Conservation (phyloP, 2,329 filamentous ascomycete genomes). For the Truncatella angustata region DNA sequence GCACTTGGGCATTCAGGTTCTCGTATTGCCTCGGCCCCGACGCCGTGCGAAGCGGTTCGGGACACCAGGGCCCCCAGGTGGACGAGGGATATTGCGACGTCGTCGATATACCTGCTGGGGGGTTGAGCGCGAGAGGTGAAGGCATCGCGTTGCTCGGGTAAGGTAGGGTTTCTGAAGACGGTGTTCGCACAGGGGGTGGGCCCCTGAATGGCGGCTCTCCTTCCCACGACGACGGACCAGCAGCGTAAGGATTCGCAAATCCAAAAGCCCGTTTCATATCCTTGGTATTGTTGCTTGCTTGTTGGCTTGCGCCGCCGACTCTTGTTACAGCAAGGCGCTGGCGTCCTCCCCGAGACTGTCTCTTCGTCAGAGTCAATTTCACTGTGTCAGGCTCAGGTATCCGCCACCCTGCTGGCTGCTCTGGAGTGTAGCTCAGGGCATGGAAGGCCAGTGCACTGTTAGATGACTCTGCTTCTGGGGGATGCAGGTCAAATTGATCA, state of each 20-base stretch:
- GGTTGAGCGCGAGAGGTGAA: conserved; percentile 9
- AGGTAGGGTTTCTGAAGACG: not conserved
- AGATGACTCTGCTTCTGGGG: not conserved
- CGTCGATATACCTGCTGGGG: not conserved
- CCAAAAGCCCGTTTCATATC: not conserved
- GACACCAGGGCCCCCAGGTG: conserved; percentile 8
- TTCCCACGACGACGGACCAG: not conserved
- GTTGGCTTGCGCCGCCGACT: not conserved
- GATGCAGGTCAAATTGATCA: not conserved
- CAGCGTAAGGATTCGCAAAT: not conserved
- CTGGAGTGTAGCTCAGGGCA: not conserved
- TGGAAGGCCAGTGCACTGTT: not conserved
- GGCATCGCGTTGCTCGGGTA: not conserved
- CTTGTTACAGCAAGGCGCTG: not conserved
- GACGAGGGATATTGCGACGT: not conserved
- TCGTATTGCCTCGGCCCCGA: not conserved
- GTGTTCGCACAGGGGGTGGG: not conserved
- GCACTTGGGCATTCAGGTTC: not conserved
- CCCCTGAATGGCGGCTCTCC: not conserved
- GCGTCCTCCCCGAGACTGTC: not conserved
- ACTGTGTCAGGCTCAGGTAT: not conserved
- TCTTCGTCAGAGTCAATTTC: not conserved
- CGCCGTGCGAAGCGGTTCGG: not conserved
- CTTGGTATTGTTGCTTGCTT: not conserved
- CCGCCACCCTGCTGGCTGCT: not conserved